Evolutionary conservation across 2,329 filamentous ascomycete genomes (phyloP).

Genomic region (Ophiostoma ips): DNA sequence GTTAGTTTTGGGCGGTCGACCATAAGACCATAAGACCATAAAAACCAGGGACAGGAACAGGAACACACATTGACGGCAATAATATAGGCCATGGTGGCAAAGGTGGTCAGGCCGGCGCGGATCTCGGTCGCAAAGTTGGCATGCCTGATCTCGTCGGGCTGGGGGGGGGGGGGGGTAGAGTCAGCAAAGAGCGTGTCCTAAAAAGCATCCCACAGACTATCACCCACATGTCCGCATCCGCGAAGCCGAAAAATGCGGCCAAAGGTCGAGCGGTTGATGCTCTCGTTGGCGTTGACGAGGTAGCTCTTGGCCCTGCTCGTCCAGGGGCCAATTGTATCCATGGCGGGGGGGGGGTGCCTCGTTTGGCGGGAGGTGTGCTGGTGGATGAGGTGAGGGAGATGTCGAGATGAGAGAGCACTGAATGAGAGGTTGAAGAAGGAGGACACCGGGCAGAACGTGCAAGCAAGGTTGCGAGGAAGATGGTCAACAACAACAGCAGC

Average conservation of each 20-base stretch:
- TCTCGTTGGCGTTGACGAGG: constrained; percentile 30
- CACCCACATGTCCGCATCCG: constrained; percentile 51
- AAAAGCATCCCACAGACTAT: neutral
- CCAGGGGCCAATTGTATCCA: constrained; percentile 30
- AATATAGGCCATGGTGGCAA: constrained; percentile 74
- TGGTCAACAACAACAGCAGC: too few relatives aligned
- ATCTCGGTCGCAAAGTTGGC: constrained; percentile 65
- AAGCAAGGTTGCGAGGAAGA: too few relatives aligned
- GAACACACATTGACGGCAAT: constrained; percentile 53
- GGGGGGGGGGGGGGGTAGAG: too few relatives aligned
- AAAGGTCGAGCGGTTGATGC: constrained; percentile 29
- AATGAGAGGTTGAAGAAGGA: too few relatives aligned
- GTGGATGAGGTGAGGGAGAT: neutral
- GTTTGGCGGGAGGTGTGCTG: neutral
- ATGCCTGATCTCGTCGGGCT: constrained; percentile 49
- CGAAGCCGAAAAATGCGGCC: constrained; percentile 52
- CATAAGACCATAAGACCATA: too few relatives aligned
- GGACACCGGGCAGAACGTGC: too few relatives aligned
- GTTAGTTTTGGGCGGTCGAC: neutral
- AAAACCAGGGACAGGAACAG: too few relatives aligned
- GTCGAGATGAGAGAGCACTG: too few relatives aligned
- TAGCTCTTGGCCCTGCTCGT: constrained; percentile 41
- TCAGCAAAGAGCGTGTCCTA: neutral
- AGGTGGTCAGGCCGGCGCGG: constrained; percentile 66
- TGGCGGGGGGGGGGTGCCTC: neutral